These are phyloP conservation scores for Pichia sp. DNA, from an alignment of 1,139 yeast genomes.

Conservation along the genomic window DNA sequence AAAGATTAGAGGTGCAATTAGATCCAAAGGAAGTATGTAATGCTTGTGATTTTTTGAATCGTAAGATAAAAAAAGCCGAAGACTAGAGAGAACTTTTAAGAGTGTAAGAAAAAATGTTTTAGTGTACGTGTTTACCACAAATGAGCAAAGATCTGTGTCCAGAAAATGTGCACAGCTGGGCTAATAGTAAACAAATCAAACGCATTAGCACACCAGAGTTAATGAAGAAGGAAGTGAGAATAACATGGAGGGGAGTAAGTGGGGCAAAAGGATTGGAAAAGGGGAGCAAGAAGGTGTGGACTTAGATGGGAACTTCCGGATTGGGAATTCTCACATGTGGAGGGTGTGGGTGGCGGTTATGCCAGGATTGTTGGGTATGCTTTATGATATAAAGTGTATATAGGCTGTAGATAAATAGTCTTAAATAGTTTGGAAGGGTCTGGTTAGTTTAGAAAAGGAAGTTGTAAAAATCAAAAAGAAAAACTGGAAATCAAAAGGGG, in stretches of 20 bases:
- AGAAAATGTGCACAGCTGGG: background rate
- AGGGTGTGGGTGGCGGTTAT: no score
- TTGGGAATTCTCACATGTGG: background rate
- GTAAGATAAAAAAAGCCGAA: background rate
- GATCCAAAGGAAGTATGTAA: background rate
- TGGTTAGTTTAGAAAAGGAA: background rate
- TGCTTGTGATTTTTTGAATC: background rate
- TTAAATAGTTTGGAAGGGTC: no score
- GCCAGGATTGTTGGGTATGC: no score
- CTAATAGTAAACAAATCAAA: background rate
- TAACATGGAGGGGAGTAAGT: background rate
- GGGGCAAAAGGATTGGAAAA: background rate
- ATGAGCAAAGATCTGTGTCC: background rate
- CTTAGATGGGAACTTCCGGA: background rate
- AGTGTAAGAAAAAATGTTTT: background rate
- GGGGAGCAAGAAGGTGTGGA: background rate
- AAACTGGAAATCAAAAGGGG: background rate
- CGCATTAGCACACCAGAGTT: background rate
- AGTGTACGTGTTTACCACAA: background rate
- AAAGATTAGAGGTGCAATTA: background rate
- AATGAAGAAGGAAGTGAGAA: background rate
- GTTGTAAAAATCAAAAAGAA: background rate
- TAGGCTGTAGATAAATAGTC: no score
- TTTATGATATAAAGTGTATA: no score
- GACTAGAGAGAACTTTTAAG: background rate